phyloP scores from a whole-genome alignment of 2,329 filamentous ascomycete species.

The Fonsecaea pugnacius region DNA sequence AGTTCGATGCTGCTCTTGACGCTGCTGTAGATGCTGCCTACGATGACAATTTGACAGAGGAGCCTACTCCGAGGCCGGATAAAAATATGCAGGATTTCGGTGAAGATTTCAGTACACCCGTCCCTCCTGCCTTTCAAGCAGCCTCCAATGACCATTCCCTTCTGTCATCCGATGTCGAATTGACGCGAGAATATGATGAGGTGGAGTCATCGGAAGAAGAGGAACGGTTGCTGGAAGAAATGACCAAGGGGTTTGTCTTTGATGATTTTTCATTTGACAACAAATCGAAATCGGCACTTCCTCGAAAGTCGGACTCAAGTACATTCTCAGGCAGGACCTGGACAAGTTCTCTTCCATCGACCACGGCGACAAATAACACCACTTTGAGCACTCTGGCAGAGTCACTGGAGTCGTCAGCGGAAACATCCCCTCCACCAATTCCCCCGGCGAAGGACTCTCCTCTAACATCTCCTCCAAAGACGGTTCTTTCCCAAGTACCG shows the following conservation, averaged over 20 bases:
- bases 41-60: conserved; percentile 58
- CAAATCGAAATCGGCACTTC: conserved; percentile 68
- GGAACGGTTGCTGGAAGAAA: conserved; percentile 80
- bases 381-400: conserved; percentile 75
- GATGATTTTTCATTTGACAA: conserved; percentile 80
- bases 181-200: conserved; percentile 56
- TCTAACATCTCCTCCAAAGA: conserved; percentile 21
- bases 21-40: conserved; percentile 96
- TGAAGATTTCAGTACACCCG: conserved; percentile 13
- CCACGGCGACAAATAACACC: conserved; percentile 69
- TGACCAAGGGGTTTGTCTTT: conserved; percentile 80
- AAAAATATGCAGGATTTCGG: conserved; percentile 58
- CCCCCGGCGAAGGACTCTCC: conserved; percentile 30
- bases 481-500: conserved; percentile 26
- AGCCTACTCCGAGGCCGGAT: conserved; percentile 64
- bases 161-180: conserved; percentile 36
- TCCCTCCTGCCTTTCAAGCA: conserved; percentile 11
- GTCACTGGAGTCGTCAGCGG: conserved; percentile 43
- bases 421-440: conserved; percentile 26
- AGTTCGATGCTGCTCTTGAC: conserved; percentile 92
- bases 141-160: background rate
- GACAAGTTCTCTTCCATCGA: conserved; percentile 77
- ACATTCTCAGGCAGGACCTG: conserved; percentile 70
- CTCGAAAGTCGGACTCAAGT: conserved; percentile 78
- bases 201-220: conserved; percentile 72